Evolutionary conservation across 2,329 filamentous ascomycete genomes (phyloP), one percentile per base, ranked within the genome.

Genomic region (Aspergillus tamarii): DNA sequence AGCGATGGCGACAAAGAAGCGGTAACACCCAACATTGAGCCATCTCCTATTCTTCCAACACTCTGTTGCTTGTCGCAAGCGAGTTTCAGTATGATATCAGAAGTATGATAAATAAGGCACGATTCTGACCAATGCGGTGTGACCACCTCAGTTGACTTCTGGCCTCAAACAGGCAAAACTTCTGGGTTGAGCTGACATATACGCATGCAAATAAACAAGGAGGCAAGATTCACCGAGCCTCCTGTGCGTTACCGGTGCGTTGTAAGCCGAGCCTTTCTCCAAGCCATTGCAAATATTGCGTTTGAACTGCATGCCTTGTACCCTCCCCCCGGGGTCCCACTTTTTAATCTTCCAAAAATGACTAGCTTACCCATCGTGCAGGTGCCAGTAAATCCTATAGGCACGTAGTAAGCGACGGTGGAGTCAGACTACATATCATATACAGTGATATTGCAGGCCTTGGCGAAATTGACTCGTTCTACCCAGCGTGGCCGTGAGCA

Each of bases 291-390:
- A 16, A 48, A 28, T 61, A 61, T 45, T 45, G 28, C 39, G 30
- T 61, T 32, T 46, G 23, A 43, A 55, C 23, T 36, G 50, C 21
- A 54, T 41, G 50, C 30, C n/a, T 56, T 32, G 52, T 34, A 28
- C 23, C 66, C 54, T 26, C 26, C n/a, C 66, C 52, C 59, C 23
- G 11, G 26, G 11, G 26, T 52, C 28, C 34, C 66, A 57, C 61
- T 61, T 65, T 66, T 64, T 59, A 60, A n/a, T 53, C 67, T 64
- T 66, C 53, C 32, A 48, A 64, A 58, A 62, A 55, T 36, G 61
- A 60, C 66, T 65, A 66, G 65, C 54, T 64, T 67, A 68, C 59
- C 56, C 50, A 59, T 50, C 55, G 57, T 65, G 63, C 66, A 69
- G 66, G 59, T 56, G 62, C 34, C 58, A 57, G 26, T 62, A 60